A percentile compares a stretch with the other conserved stretches of the same genome.
Evolutionary conservation across 176 grass and related monocot species (phyloP).

Genomic region (Dendrocalamus sinicus): DNA sequence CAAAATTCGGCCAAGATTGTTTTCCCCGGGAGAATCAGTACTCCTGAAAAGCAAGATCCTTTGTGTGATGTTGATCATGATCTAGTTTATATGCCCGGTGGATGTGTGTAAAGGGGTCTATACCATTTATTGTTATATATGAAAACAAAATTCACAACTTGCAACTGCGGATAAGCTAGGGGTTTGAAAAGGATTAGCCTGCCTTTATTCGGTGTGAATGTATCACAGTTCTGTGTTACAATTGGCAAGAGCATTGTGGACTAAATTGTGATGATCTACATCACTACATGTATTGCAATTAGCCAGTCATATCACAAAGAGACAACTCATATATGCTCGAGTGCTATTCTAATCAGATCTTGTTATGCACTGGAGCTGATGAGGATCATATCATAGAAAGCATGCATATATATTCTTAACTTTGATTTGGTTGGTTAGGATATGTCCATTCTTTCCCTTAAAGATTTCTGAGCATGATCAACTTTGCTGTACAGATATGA

Average conservation of each 20-base stretch:
- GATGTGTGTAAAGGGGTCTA: background rate
- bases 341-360: constrained; percentile 37
- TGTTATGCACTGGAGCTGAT: constrained; percentile 23
- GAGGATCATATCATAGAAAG: constrained; percentile 34
- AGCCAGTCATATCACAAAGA: constrained; percentile 28
- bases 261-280: constrained; percentile 8
- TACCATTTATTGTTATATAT: background rate
- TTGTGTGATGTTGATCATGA: background rate
- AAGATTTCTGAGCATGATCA: constrained; percentile 20
- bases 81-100: background rate
- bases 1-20: background rate
- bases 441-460: constrained; percentile 37
- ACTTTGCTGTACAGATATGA: background rate
- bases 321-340: constrained; percentile 34
- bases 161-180: background rate
- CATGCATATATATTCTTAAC: constrained; percentile 25
- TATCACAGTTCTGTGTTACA: constrained; percentile 15
- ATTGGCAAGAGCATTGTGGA: constrained; percentile 18
- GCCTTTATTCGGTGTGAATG: constrained; percentile 10
- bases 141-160: constrained; percentile 31
- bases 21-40: background rate
- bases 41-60: constrained; percentile 23
- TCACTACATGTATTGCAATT: background rate
- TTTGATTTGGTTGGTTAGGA: constrained; percentile 42
- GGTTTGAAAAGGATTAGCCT: background rate